Conservation (phyloP, 257 asterid species). For the Nicotiana sylvestris region DNA sequence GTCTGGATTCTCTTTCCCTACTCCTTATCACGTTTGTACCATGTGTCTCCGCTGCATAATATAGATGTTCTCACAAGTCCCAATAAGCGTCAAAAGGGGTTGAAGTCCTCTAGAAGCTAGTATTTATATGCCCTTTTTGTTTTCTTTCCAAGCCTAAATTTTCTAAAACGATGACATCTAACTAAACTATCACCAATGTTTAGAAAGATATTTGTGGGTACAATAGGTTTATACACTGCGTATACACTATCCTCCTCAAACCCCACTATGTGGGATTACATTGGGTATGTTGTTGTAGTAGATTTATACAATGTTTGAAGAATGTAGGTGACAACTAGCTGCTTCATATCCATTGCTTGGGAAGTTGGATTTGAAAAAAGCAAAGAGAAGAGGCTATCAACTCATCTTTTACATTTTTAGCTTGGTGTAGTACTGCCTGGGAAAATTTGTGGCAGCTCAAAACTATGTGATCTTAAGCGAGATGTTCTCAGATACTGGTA, state of each 20-base stretch:
- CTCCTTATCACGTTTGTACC: background rate
- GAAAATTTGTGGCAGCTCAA: background rate
- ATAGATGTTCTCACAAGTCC: background rate
- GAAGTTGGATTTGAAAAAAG: background rate
- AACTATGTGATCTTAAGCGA: background rate
- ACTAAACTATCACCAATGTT: background rate
- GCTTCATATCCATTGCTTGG: background rate
- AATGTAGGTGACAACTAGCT: background rate
- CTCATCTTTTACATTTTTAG: background rate
- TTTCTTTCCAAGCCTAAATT: background rate
- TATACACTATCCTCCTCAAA: background rate
- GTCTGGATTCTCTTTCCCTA: background rate
- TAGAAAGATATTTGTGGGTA: background rate
- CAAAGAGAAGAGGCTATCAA: background rate
- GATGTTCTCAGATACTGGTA: background rate
- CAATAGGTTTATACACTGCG: background rate
- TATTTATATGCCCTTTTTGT: background rate
- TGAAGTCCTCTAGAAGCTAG: background rate
- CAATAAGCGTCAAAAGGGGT: constrained; percentile 1
- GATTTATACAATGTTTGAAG: background rate
- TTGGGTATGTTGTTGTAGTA: too few relatives aligned
- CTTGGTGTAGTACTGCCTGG: background rate
- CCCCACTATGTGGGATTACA: background rate
- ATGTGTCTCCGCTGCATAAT: background rate
- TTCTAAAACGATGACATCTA: background rate